Evolutionary conservation across 768 basidiomycete genomes (phyloP), one percentile per base, ranked within the genome.

Genomic region (Podaxis mareebaensis): DNA sequence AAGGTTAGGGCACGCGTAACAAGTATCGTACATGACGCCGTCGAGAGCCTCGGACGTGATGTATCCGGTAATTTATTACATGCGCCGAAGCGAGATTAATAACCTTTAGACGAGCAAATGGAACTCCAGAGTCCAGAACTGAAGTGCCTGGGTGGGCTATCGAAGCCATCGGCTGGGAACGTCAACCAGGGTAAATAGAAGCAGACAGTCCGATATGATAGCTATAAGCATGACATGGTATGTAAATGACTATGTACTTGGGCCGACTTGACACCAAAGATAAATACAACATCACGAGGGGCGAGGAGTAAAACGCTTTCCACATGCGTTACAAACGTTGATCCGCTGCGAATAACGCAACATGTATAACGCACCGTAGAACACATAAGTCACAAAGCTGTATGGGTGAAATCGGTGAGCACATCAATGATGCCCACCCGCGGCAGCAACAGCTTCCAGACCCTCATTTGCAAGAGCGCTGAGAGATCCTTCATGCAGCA

Each of bases 1-100:
- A 24, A 39, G 42, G 71, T 85, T 54, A 77, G 90, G 63, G 83
- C 83, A 58, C 77, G 81, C 64, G 77, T 91, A 26, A 87, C 86
- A 3, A 77, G 78, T 15, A 67, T 83, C 26, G 67, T 91, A 13
- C 87, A 87, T 57, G 71, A 70, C 53, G 78, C 77, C 33, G 86
- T 88, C 8, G 80, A 87, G 71, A 73, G 75, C 11, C 72, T 88
- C 15, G 87, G 87, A 22, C 78, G 81, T 65, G 77, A 74, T 11
- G 76, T 85, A 20, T 84, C 80, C 39, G 83, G 83, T 4, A 65
- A 60, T 28, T 36, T 60, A 12, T 60, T 72, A 38, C 53, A 54
- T 17, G 53, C 58, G 36, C 61, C 39, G 46, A 51, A 30, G 48
- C 49, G 30, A 56, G 38, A 38, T 53, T 57, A 39, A 56, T 64